Conservation (phyloP, 345 rosid genomes). For the Eutrema yunnanense region DNA sequence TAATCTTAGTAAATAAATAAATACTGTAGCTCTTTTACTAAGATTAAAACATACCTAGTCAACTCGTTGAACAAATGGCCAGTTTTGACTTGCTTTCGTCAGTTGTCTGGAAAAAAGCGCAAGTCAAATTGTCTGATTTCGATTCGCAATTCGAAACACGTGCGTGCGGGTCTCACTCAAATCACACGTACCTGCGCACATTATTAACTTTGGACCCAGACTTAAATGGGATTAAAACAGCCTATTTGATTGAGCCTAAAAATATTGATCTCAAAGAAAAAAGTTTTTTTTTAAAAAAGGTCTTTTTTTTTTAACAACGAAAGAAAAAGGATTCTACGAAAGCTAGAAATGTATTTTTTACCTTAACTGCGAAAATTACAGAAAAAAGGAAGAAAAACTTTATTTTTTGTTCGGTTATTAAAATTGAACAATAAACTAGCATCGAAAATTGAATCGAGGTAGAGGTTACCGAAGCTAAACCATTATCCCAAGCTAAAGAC, state of each 20-base stretch:
- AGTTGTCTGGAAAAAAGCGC: neutral
- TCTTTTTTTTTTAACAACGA: too few relatives aligned
- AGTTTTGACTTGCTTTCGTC: slow-evolving; percentile 8
- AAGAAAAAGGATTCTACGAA: too few relatives aligned
- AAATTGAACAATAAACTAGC: neutral
- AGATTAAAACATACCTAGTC: neutral
- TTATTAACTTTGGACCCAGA: neutral
- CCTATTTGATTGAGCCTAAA: neutral
- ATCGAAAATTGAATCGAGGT: neutral
- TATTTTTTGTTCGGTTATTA: neutral
- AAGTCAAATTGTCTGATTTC: neutral
- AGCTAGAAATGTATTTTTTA: too few relatives aligned
- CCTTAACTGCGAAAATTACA: neutral
- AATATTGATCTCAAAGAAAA: neutral
- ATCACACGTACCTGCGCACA: neutral
- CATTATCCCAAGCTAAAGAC: slow-evolving; percentile 5
- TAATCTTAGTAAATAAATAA: neutral
- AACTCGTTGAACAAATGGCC: slow-evolving; percentile 15
- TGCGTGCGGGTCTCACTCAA: neutral
- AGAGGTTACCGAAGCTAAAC: neutral
- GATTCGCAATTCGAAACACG: neutral
- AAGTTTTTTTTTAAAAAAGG: too few relatives aligned
- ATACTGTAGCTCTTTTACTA: neutral
- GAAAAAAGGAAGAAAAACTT: neutral
- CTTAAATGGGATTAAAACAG: neutral